These are phyloP conservation scores for Fusarium domesticum DNA, from an alignment of 2,329 filamentous ascomycete species.

Conservation along the genomic window DNA sequence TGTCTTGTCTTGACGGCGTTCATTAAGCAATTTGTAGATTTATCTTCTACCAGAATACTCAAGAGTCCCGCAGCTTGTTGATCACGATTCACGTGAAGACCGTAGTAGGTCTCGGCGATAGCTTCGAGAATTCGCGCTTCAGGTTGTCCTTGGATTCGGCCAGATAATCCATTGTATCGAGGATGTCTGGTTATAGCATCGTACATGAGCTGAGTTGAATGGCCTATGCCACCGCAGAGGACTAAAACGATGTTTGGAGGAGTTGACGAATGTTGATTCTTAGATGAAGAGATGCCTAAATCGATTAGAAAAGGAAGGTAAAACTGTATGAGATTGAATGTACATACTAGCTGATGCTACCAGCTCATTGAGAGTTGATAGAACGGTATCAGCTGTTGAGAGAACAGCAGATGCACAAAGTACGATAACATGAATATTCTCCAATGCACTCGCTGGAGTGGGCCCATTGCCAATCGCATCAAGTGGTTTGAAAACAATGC, in stretches of 20 bases:
- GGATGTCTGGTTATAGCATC: conserved; percentile 19
- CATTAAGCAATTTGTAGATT: conserved; percentile 23
- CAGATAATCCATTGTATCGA: conserved; percentile 7
- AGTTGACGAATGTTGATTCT: neutral
- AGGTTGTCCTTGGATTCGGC: conserved; percentile 6
- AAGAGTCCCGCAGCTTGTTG: neutral
- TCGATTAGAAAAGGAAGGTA: neutral
- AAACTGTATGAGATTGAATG: neutral
- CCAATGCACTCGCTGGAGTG: neutral
- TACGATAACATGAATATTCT: conserved; percentile 8
- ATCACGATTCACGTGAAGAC: neutral
- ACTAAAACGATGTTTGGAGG: conserved; percentile 7
- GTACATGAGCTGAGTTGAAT: conserved; percentile 20
- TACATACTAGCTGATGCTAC: conserved; percentile 2
- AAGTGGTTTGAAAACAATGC: conserved; percentile 1
- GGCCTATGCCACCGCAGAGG: conserved; percentile 22
- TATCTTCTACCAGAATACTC: conserved; percentile 17
- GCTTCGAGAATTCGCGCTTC: conserved; percentile 16
- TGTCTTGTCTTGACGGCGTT: conserved; percentile 19
- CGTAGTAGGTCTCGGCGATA: conserved; percentile 17
- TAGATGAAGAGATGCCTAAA: neutral
- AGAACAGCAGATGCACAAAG: conserved; percentile 21
- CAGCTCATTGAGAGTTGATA: conserved; percentile 6
- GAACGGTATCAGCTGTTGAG: conserved; percentile 12
- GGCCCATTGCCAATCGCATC: neutral